A percentile compares a stretch with the other conserved stretches of the same genome.
These are phyloP conservation scores for Calonectria ilicicola DNA, from an alignment of 2,329 filamentous ascomycete species.

Conservation along the genomic window DNA sequence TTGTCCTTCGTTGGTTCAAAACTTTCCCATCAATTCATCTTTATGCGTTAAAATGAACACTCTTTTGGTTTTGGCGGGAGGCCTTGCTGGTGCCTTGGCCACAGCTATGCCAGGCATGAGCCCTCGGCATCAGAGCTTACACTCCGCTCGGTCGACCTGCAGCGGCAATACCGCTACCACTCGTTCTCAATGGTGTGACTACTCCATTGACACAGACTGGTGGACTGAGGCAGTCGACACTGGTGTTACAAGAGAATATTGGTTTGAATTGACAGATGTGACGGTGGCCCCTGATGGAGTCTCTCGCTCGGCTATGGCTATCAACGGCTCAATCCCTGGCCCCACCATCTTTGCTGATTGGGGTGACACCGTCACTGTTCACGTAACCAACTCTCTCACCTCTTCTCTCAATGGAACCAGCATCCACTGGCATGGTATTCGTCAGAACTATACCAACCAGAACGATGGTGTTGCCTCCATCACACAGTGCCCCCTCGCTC, in stretches of 20 bases:
- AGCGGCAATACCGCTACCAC: conserved; percentile 47
- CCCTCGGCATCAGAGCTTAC: neutral
- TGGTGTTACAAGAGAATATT: conserved; percentile 64
- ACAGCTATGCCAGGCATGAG: neutral
- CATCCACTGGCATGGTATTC: conserved; percentile 25
- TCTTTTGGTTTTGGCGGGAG: neutral
- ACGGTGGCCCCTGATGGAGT: conserved; percentile 61
- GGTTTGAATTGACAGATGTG: conserved; percentile 55
- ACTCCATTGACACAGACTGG: conserved; percentile 61
- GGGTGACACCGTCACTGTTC: conserved; percentile 61
- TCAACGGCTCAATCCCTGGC: conserved; percentile 70
- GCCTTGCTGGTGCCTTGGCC: conserved; percentile 8
- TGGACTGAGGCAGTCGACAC: conserved; percentile 57
- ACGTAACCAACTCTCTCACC: conserved; percentile 62
- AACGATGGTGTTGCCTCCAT: conserved; percentile 18
- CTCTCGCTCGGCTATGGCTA: conserved; percentile 53
- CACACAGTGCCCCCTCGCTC: conserved; percentile 25
- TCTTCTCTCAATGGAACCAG: conserved; percentile 53
- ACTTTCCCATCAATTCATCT: neutral
- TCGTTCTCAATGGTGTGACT: conserved; percentile 59
- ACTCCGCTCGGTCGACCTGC: conserved; percentile 20
- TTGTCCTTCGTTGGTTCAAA: neutral
- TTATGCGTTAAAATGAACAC: neutral
- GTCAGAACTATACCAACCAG: conserved; percentile 19
- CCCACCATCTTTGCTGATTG: conserved; percentile 68